Percentiles rank a stretch among this genome's conserved stretches.
Conservation (phyloP, 1,139 yeast species). For the Zhuliangozyma blackwelliae region DNA sequence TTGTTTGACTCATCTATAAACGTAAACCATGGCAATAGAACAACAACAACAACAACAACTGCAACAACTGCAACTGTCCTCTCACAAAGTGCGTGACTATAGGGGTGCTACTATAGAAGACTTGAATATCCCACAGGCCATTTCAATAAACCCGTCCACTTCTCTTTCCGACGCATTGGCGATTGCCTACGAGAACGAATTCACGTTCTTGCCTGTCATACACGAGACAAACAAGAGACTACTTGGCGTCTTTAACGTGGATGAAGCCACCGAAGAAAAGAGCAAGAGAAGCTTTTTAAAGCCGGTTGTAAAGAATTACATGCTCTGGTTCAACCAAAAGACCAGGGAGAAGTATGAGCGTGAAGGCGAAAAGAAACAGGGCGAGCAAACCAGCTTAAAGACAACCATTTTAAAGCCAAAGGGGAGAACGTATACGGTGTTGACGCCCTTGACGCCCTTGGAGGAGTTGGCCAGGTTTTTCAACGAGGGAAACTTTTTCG, state of each 20-base stretch:
- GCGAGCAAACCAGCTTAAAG: conserved; percentile 15
- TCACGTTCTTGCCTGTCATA: conserved; percentile 56
- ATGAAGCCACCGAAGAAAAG: conserved; percentile 28
- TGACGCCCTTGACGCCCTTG: conserved; percentile 57
- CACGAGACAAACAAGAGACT: conserved; percentile 46
- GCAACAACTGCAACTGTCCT: background rate
- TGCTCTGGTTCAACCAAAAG: conserved; percentile 43
- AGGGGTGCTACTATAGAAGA: conserved; percentile 60
- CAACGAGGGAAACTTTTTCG: conserved; percentile 49
- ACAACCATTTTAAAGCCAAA: conserved; percentile 27
- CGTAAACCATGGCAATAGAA: no score
- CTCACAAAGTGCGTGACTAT: conserved; percentile 35
- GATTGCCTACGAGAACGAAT: conserved; percentile 53
- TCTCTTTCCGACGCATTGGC: conserved; percentile 45
- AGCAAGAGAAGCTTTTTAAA: conserved; percentile 20
- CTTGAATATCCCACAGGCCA: conserved; percentile 58
- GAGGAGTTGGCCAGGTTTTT: conserved; percentile 54
- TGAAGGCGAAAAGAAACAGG: conserved; percentile 4
- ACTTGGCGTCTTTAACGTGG: conserved; percentile 55
- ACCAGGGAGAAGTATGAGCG: conserved; percentile 28
- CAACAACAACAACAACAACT: no score
- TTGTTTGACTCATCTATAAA: no score
- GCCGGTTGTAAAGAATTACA: conserved; percentile 34
- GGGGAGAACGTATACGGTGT: conserved; percentile 33
- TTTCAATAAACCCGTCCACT: conserved; percentile 52